Evolutionary conservation across 2,329 filamentous ascomycete species (phyloP), one percentile per base, ranked within the genome.

Genomic region (Fusarium sp.): DNA sequence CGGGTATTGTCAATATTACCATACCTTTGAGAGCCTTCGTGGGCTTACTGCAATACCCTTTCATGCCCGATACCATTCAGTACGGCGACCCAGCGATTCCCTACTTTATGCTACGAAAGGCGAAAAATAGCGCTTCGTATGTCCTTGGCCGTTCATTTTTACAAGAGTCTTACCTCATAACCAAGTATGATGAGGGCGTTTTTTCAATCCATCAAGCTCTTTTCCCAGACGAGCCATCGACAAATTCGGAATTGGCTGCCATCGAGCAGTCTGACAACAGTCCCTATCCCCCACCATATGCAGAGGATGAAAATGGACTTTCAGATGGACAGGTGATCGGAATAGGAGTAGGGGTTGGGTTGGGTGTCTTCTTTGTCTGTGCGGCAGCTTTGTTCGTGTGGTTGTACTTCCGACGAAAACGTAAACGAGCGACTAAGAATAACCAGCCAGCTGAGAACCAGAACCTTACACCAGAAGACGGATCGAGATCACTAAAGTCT

Each of bases 121-220:
- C 87, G 14, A 76, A 84, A 23, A 84, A 87, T 61, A 84, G 85
- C 38, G 83, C 82, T 17, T 85, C 89, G 69, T 86, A 88, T 77
- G 86, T 91, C 15, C 85, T 93, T 38, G 92, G 92, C 11, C 85
- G 91, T 37, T 86, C 88, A 0, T 93, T 93, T 70, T 81, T 94
- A 58, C 92, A 93, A 76, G 91, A 93, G 78, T 87, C 91, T 4
- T 90, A 90, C 65, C 78, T 90, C 9, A 83, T 88, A 35, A 88
- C 85, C 30, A 85, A 85, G 69, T 90, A 89, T 73, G 88, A 90
- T 66, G 82, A 83, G 38, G 81, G 79, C 18, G 77, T 78, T 15
- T 90, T 89, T 76, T 87, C 86, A 2, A 73, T 91, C 27, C 84
- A 89, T 59, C 86, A 89, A 72, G 88, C 88, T 13, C 74, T 75